phyloP scores from a whole-genome alignment of 805 yeast genomes.

The Ogataea nakhonphanomensis region DNA sequence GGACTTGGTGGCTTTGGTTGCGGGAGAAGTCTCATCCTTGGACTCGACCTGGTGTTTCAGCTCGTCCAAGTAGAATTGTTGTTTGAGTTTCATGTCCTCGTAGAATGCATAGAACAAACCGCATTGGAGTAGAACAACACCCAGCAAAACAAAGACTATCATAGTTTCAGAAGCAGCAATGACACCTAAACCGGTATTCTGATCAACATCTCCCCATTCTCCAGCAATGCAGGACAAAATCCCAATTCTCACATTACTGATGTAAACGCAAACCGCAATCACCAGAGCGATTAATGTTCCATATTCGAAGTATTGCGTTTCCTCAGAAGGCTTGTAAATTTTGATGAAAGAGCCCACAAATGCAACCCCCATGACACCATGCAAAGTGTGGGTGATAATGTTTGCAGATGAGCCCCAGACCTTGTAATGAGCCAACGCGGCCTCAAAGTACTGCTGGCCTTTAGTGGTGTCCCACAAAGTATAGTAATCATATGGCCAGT shows the following conservation, averaged over 20 bases:
- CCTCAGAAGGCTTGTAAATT: conserved; percentile 83
- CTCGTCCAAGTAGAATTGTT: conserved; percentile 26
- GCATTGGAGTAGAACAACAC: conserved; percentile 79
- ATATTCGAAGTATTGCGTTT: conserved; percentile 84
- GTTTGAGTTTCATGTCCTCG: conserved; percentile 27
- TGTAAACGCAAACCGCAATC: conserved; percentile 70
- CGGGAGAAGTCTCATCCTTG: conserved; percentile 4
- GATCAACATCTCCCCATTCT: conserved; percentile 92
- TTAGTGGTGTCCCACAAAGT: conserved; percentile 63
- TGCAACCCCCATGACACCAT: conserved; percentile 59
- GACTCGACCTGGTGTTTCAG: conserved; percentile 21
- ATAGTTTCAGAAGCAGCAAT: conserved; percentile 86
- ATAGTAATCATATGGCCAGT: conserved; percentile 76
- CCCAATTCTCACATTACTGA: conserved; percentile 85
- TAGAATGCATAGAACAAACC: conserved; percentile 78
- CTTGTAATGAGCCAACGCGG: conserved; percentile 70
- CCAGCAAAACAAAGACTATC: conserved; percentile 65
- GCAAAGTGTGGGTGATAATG: conserved; percentile 58
- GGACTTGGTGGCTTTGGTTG: conserved; percentile 12
- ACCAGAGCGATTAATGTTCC: conserved; percentile 75
- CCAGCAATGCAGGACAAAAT: conserved; percentile 63
- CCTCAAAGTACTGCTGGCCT: conserved; percentile 51
- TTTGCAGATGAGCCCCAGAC: conserved; percentile 66
- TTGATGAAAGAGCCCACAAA: conserved; percentile 70
- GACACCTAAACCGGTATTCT: conserved; percentile 81